phyloP scores from a whole-genome alignment of 1,284 basidiomycete species.

The Fomitiporia mediterranea region DNA sequence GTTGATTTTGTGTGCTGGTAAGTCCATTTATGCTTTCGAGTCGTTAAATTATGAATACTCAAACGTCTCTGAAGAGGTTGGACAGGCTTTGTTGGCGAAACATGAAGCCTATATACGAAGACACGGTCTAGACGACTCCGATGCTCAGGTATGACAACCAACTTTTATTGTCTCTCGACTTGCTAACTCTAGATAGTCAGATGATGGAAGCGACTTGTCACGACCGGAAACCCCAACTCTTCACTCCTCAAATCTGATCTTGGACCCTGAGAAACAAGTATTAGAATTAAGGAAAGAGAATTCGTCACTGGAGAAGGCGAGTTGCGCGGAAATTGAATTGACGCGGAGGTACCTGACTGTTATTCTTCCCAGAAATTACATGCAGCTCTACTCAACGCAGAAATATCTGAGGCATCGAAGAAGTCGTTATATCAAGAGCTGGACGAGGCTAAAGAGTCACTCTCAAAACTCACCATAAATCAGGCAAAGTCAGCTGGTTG shows the following conservation, averaged over 20 bases:
- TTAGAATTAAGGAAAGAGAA: slow-evolving; percentile 54
- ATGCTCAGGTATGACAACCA: slow-evolving; percentile 8
- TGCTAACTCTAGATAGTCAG: slow-evolving; percentile 10
- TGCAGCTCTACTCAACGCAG: slow-evolving; percentile 77
- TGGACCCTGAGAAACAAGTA: slow-evolving; percentile 34
- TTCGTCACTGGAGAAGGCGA: slow-evolving; percentile 61
- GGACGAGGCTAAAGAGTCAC: slow-evolving; percentile 66
- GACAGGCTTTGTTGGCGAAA: slow-evolving; percentile 81
- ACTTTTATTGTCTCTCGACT: neutral
- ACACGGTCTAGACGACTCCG: slow-evolving; percentile 48
- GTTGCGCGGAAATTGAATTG: slow-evolving; percentile 21
- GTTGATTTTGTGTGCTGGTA: slow-evolving; percentile 80
- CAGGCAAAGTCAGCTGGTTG: slow-evolving; percentile 66
- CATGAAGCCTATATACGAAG: slow-evolving; percentile 83
- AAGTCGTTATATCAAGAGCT: slow-evolving; percentile 73
- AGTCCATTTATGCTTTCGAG: slow-evolving; percentile 27
- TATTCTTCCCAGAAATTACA: slow-evolving; percentile 56
- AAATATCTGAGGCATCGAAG: slow-evolving; percentile 77
- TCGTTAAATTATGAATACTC: neutral
- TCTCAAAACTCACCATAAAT: slow-evolving; percentile 65
- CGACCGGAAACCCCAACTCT: slow-evolving; percentile 19
- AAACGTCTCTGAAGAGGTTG: slow-evolving; percentile 86
- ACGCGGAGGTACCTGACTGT: no score
- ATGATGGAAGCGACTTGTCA: slow-evolving; percentile 4
- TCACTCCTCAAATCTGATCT: slow-evolving; percentile 17